Conservation (phyloP, 306 rosid genomes). For the Macrotyloma uniflorum region DNA sequence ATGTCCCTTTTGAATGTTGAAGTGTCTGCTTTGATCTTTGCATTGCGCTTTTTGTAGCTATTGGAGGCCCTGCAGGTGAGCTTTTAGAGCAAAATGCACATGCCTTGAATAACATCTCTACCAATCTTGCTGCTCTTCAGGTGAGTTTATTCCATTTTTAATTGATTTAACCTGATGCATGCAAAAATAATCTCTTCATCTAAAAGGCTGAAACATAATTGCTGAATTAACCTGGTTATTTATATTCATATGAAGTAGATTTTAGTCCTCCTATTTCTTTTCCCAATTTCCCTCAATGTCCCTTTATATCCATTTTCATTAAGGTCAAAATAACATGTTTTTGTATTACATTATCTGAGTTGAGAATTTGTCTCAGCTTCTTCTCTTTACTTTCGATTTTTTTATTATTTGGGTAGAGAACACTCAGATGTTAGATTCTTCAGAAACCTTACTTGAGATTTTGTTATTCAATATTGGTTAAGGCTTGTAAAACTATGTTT, state of each 20-base stretch:
- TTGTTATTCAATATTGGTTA: neutral
- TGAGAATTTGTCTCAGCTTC: neutral
- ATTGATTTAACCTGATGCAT: neutral
- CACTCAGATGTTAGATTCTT: neutral
- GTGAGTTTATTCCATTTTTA: constrained; percentile 17
- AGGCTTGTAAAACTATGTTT: neutral
- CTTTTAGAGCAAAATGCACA: constrained; percentile 39
- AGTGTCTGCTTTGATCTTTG: constrained; percentile 8
- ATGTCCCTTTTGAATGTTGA: neutral
- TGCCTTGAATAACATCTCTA: constrained; percentile 35
- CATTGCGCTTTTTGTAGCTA: constrained; percentile 27
- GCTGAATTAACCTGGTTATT: neutral
- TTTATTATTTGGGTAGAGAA: neutral
- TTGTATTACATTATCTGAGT: neutral
- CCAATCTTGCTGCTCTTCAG: constrained; percentile 30
- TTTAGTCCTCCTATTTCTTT: neutral
- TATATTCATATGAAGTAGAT: neutral
- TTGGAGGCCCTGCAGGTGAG: constrained; percentile 35
- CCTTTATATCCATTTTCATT: neutral
- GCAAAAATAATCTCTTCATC: neutral
- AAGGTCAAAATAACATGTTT: neutral
- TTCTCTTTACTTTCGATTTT: neutral
- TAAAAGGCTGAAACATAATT: neutral
- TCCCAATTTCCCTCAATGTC: neutral
- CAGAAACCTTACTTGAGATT: neutral